These are phyloP conservation scores for Cinchona pubescens DNA, from an alignment of 257 asterid genomes.

Conservation along the genomic window DNA sequence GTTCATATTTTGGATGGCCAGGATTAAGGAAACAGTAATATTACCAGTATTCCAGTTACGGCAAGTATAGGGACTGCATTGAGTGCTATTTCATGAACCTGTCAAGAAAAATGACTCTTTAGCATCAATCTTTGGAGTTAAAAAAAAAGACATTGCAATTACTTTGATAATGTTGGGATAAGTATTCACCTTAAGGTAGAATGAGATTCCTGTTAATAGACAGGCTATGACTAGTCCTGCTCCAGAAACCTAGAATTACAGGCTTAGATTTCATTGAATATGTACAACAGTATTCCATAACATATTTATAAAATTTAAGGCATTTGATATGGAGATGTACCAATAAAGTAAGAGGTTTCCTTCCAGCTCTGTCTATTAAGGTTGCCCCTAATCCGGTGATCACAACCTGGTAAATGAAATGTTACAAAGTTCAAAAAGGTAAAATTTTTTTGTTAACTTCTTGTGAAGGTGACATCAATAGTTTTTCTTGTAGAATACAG, in stretches of 20 bases:
- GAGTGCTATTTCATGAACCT: conserved; percentile 64
- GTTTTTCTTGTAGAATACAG: background rate
- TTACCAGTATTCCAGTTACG: conserved; percentile 82
- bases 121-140: conserved; percentile 15
- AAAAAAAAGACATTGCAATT: background rate
- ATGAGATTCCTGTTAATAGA: conserved; percentile 63
- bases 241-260: conserved; percentile 62
- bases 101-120: conserved; percentile 10
- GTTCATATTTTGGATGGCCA: background rate
- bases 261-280: background rate
- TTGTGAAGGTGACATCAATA: background rate
- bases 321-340: conserved; percentile 34
- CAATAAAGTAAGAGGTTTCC: conserved; percentile 85
- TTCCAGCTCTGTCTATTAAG: conserved; percentile 72
- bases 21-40: background rate
- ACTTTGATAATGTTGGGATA: background rate
- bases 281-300: conserved; percentile 1
- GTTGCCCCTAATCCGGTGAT: conserved; percentile 72
- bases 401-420: conserved; percentile 45
- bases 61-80: conserved; percentile 68
- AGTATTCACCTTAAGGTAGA: conserved; percentile 61
- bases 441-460: background rate
- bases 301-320: background rate
- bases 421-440: background rate
- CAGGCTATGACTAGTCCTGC: conserved; percentile 80